These are phyloP conservation scores for Fraxinus latifolia DNA, from an alignment of 305 asterid species.

Conservation along the genomic window DNA sequence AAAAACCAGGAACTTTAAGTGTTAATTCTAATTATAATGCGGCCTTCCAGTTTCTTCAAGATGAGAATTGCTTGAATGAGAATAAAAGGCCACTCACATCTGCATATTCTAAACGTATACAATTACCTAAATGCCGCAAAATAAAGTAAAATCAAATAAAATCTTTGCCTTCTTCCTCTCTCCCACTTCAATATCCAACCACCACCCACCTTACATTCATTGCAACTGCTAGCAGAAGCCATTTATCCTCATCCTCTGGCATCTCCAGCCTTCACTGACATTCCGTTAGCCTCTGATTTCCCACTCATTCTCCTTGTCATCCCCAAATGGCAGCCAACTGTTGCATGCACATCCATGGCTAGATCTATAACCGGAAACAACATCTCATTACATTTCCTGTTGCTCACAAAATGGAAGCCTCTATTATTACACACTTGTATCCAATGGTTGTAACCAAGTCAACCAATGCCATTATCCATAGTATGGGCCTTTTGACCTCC, in stretches of 20 bases:
- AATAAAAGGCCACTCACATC: background rate
- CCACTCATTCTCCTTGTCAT: background rate
- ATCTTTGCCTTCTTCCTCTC: background rate
- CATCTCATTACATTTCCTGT: background rate
- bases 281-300: background rate
- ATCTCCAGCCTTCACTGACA: background rate
- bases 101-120: background rate
- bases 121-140: background rate
- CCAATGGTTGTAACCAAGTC: background rate
- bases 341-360: background rate
- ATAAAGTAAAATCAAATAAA: background rate
- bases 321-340: background rate
- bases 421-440: background rate
- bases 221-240: background rate
- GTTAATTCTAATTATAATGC: background rate
- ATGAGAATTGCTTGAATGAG: background rate
- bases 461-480: background rate
- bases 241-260: background rate
- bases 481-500: background rate
- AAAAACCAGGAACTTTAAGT: background rate
- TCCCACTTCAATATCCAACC: background rate
- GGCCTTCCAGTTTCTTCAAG: background rate
- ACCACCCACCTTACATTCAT: background rate
- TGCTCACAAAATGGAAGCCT: background rate
- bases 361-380: background rate